These are phyloP conservation scores for Penicillium sp. DNA, from an alignment of 2,329 filamentous ascomycete genomes.

Conservation along the genomic window DNA sequence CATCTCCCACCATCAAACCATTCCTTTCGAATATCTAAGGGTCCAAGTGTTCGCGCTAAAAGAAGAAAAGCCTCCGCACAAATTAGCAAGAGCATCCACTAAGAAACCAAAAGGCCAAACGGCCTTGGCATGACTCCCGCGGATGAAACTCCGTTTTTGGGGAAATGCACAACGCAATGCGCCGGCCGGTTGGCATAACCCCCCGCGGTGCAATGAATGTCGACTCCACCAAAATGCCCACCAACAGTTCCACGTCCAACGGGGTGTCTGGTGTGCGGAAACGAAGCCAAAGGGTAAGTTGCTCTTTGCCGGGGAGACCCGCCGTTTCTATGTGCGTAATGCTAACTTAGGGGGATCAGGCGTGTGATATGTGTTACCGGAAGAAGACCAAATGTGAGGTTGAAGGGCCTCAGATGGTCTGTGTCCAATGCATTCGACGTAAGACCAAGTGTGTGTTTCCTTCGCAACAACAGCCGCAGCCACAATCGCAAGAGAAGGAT, in stretches of 20 bases:
- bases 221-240: conserved; percentile 9
- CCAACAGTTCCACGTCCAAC: neutral
- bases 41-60: neutral
- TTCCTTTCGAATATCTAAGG: neutral
- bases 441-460: conserved; percentile 93
- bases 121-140: conserved; percentile 22
- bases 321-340: neutral
- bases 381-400: conserved; percentile 90
- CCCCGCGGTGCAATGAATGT: conserved; percentile 10
- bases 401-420: conserved; percentile 69
- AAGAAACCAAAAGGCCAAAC: neutral
- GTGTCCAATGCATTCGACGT: conserved; percentile 90
- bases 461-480: conserved; percentile 56
- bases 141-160: conserved; percentile 6
- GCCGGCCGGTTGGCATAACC: conserved; percentile 14
- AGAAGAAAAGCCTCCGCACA: neutral
- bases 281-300: conserved; percentile 15
- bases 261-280: neutral
- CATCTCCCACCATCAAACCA: neutral
- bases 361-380: conserved; percentile 90
- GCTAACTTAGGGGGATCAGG: conserved; percentile 49
- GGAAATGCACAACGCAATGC: conserved; percentile 21
- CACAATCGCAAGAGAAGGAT: conserved; percentile 66
- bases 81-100: neutral
- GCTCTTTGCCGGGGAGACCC: neutral